Percentiles rank a stretch among this genome's conserved stretches.
Evolutionary conservation across 176 grass and related monocot genomes (phyloP).

Genomic region (Elymus sibiricus): DNA sequence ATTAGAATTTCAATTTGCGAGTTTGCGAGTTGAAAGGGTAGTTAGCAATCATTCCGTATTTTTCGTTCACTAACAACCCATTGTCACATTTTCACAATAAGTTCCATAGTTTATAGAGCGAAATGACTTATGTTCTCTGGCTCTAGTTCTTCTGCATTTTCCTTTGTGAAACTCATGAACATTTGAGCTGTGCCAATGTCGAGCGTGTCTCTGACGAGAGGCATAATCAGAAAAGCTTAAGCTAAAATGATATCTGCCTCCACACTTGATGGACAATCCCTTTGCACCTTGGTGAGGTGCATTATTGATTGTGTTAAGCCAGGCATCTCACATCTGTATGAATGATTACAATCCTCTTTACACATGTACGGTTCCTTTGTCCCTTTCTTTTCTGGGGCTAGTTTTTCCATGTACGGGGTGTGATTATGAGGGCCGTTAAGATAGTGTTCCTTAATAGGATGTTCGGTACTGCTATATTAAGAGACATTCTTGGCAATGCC

Average conservation of each 20-base stretch:
- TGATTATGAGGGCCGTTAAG: constrained; percentile 6
- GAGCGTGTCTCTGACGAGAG: background rate
- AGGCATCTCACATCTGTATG: constrained; percentile 32
- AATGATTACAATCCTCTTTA: constrained; percentile 42
- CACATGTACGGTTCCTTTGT: constrained; percentile 17
- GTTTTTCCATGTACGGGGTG: constrained; percentile 2
- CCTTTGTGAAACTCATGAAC: too few relatives aligned
- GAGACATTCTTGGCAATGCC: background rate
- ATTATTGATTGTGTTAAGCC: constrained; percentile 25
- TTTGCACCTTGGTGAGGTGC: constrained; percentile 11
- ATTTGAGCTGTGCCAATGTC: background rate
- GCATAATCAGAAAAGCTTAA: constrained; percentile 8
- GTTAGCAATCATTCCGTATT: background rate
- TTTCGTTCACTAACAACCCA: background rate
- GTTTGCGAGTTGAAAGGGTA: background rate
- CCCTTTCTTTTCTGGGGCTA: constrained; percentile 13
- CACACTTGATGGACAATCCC: constrained; percentile 1
- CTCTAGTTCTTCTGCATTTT: too few relatives aligned
- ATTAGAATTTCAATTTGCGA: background rate
- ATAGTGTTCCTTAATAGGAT: constrained; percentile 25
- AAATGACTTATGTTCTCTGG: background rate
- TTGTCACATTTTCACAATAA: background rate
- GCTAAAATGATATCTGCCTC: constrained; percentile 17
- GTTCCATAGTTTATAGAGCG: background rate
- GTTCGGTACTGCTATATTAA: background rate